Percentiles rank a stretch among this genome's conserved stretches.
Evolutionary conservation across 768 basidiomycete genomes (phyloP).

Genomic region (Termitomyces heimii): DNA sequence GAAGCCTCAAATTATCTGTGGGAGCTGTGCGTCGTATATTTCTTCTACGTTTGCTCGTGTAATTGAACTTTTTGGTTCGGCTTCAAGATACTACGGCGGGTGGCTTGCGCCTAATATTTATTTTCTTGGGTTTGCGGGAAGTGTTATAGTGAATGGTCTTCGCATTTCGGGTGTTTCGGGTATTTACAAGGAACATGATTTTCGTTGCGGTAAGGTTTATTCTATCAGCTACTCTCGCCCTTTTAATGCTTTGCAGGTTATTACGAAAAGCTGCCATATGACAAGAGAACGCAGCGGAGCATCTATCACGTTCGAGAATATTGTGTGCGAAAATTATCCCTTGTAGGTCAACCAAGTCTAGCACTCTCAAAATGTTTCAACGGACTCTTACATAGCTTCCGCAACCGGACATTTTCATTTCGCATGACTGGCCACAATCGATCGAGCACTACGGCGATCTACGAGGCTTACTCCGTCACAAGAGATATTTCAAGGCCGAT

Average conservation of each 20-base stretch:
- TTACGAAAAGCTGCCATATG: conserved; percentile 80
- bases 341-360: conserved; percentile 35
- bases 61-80: neutral
- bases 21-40: conserved; percentile 68
- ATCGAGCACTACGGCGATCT: conserved; percentile 83
- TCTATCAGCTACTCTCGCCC: neutral
- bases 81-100: conserved; percentile 82
- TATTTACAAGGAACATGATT: conserved; percentile 81
- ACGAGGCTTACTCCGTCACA: conserved; percentile 57
- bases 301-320: conserved; percentile 91
- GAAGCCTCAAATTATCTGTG: conserved; percentile 96
- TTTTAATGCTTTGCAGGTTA: conserved; percentile 44
- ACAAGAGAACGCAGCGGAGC: conserved; percentile 63
- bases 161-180: conserved; percentile 90
- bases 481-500: conserved; percentile 74
- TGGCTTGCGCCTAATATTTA: conserved; percentile 98
- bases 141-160: conserved; percentile 80
- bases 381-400: conserved; percentile 38
- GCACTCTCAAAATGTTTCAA: neutral
- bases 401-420: conserved; percentile 73
- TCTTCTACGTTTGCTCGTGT: neutral
- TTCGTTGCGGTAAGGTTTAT: conserved; percentile 49
- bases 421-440: conserved; percentile 92
- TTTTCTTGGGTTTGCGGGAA: conserved; percentile 89
- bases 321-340: conserved; percentile 71